Base-by-base conservation (phyloP, 371 early-diverging fungal species). In the Umbelopsis sp. region DNA sequence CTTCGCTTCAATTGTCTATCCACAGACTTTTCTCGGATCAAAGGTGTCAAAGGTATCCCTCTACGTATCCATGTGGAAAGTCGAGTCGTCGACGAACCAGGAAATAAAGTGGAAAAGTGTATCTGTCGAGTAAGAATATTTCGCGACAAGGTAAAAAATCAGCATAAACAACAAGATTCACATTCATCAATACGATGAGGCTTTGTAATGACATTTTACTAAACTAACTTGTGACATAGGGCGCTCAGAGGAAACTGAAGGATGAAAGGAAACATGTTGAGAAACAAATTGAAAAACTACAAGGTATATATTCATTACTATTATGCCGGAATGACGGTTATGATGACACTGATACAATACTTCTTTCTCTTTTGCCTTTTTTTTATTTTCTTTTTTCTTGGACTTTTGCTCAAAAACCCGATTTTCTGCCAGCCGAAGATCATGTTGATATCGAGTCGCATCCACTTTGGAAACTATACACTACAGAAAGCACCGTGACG, bases 161-260 rank as follows among this genome's bases (percentile, higher is more conserved):
- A 41, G 41, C 41, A 41, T 48, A 29, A 10, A 57, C 10, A 16
- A 32, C 18, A n/a, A 24, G 29, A 45, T 44, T n/a, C 44, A 16
- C 67, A 37, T 64, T 63, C 53, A 20, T 35, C 45, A 35, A 29
- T 16, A 50, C 22, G 44, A 32, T 11, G 20, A 32, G 46, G 45
- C 24, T 38, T 63, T 25, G 45, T 35, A 38, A 29, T 51, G 25
- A n/a, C 67, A 65, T 35, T 35, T 22, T 62, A 25, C 37, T 62
- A 69, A 44, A 38, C 50, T 41, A 22, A 67, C 51, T n/a, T 45
- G 38, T 24, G 22, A 44, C 24, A 64, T 70, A 85, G 84, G 88
- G 88, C 9, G 86, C 88, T 14, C 87, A 88, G 63, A 76, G 88
- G 7, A 88, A 88, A 68, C 82, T 85, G 63, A 88, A 86, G 71